Evolutionary conservation across 495 filamentous ascomycete genomes (phyloP).

Genomic region (Tuber melanosporum): DNA sequence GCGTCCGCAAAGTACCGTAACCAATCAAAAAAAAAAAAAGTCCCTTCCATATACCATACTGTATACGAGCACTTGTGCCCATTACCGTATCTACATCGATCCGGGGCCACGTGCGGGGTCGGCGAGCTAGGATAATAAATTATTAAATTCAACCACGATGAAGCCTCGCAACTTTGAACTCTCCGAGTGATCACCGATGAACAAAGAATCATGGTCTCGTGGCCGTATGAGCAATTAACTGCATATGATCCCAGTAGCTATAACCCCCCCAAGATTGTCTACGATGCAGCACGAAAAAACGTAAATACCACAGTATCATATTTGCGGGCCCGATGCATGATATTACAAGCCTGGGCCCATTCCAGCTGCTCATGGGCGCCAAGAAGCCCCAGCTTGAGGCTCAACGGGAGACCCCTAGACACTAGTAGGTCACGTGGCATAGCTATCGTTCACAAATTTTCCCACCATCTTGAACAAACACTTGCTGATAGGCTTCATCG

Average conservation of each 20-base stretch:
- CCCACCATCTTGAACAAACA: neutral
- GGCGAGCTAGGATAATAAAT: too few species aligned
- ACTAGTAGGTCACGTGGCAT: neutral
- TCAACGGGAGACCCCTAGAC: neutral
- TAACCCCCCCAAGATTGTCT: neutral
- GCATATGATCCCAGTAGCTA: neutral
- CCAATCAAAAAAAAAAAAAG: neutral
- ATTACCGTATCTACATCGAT: neutral
- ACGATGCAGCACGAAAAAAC: neutral
- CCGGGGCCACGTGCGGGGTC: neutral
- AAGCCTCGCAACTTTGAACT: neutral
- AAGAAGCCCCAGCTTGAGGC: neutral
- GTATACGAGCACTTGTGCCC: neutral
- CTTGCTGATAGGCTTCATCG: neutral
- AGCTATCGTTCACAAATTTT: neutral
- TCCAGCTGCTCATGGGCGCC: neutral
- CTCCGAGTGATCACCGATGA: neutral
- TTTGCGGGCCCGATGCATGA: neutral
- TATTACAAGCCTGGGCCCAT: neutral
- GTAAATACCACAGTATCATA: neutral
- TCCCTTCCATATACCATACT: neutral
- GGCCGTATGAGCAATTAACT: neutral
- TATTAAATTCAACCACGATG: neutral
- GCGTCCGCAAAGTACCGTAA: neutral
- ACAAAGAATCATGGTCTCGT: neutral